Evolutionary conservation across 768 basidiomycete species (phyloP).

Genomic region (Pleurotus eryngii): DNA sequence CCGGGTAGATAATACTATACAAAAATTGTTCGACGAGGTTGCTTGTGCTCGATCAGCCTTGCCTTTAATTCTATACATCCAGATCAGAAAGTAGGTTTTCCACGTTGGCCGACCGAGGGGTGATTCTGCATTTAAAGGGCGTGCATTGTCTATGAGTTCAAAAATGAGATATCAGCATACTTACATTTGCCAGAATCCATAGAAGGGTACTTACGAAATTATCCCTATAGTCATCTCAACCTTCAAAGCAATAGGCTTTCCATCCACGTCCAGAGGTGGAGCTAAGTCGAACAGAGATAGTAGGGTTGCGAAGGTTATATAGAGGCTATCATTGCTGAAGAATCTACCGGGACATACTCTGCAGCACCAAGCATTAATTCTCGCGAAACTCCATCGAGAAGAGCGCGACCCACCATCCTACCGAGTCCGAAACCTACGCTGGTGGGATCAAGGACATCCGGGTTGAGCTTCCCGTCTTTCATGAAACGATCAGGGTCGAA

Average conservation of each 20-base stretch:
- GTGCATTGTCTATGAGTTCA: not conserved
- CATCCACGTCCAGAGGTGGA: not conserved
- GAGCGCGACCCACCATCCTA: conserved; percentile 7
- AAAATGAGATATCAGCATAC: not conserved
- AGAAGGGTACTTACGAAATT: not conserved
- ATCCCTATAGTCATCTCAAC: not conserved
- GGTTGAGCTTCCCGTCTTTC: conserved; percentile 11
- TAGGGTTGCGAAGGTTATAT: not conserved
- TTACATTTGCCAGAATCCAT: not conserved
- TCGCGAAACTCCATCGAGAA: not conserved
- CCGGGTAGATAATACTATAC: no score
- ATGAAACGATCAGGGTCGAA: conserved; percentile 37
- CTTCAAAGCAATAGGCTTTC: not conserved
- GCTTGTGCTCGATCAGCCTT: no score
- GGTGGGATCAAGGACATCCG: conserved; percentile 11
- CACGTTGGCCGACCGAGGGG: not conserved
- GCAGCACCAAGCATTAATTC: not conserved
- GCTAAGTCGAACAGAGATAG: not conserved
- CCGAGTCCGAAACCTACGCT: conserved; percentile 13
- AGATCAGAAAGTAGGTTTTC: no score
- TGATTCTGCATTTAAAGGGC: not conserved
- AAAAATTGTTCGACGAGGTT: no score
- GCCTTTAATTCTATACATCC: no score
- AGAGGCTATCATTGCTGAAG: not conserved
- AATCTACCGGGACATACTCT: not conserved